Evolutionary conservation across 441 rosid species (phyloP).

Genomic region (Gossypium schwendimanii): DNA sequence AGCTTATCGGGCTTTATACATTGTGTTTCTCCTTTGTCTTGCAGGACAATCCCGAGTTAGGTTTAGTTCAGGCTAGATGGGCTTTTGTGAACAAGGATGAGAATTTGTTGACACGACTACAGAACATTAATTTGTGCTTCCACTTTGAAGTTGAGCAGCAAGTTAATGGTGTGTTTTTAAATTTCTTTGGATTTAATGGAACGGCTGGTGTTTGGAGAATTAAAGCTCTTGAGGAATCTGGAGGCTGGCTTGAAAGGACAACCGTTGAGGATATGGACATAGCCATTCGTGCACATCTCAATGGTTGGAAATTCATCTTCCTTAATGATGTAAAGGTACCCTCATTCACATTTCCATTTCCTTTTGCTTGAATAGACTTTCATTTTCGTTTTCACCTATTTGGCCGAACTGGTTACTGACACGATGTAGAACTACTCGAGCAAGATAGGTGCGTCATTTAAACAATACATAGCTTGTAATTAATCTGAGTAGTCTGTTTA

Average conservation of each 20-base stretch:
- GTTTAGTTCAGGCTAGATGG: slow-evolving; percentile 93
- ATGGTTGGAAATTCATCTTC: slow-evolving; percentile 88
- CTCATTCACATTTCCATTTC: not conserved
- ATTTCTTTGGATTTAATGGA: slow-evolving; percentile 95
- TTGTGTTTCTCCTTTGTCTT: slow-evolving; percentile 1
- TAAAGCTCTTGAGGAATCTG: slow-evolving; percentile 82
- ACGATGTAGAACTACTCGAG: not conserved
- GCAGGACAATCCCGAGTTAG: slow-evolving; percentile 79
- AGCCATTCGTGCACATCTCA: slow-evolving; percentile 89
- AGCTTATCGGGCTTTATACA: not conserved
- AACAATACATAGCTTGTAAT: not conserved
- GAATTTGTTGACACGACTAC: slow-evolving; percentile 85
- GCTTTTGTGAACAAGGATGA: slow-evolving; percentile 85
- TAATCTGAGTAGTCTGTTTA: not conserved
- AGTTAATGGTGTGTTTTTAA: slow-evolving; percentile 70
- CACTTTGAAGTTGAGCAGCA: slow-evolving; percentile 97
- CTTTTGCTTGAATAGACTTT: not conserved
- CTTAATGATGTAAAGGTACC: slow-evolving; percentile 83
- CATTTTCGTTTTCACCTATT: not conserved
- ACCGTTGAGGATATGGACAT: slow-evolving; percentile 97
- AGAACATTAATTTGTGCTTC: slow-evolving; percentile 77
- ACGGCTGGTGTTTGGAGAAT: slow-evolving; percentile 98
- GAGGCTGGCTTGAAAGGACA: slow-evolving; percentile 93
- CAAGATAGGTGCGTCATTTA: not conserved
- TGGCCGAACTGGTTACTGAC: not conserved